A percentile compares a stretch with the other conserved stretches of the same genome.
phyloP scores from a whole-genome alignment of 805 yeast species.

The Saccharomyces paradoxus region DNA sequence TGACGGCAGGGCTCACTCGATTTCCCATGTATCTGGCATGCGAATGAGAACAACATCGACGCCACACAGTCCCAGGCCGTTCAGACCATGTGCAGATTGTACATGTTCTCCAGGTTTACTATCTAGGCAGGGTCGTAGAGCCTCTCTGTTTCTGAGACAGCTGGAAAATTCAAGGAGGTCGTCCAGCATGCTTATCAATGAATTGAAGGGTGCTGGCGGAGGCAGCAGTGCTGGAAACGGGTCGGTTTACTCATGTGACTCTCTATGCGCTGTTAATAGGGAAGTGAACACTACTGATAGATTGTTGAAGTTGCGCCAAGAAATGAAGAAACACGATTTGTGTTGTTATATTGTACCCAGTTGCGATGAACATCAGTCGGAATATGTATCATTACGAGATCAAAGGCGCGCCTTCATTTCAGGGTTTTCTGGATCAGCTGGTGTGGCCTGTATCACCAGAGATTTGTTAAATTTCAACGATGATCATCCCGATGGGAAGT shows the following conservation, averaged over 20 bases:
- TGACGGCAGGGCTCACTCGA: not conserved
- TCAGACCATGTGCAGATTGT: conserved; percentile 60
- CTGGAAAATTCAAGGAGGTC: conserved; percentile 29
- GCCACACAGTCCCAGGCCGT: conserved; percentile 16
- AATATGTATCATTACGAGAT: conserved; percentile 75
- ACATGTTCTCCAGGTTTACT: conserved; percentile 78
- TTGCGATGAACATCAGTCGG: conserved; percentile 91
- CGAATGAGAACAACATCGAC: not conserved
- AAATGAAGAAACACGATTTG: conserved; percentile 55
- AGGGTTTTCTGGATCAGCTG: conserved; percentile 91
- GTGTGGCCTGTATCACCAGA: conserved; percentile 73
- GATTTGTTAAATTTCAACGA: conserved; percentile 34
- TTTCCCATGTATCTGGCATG: not conserved
- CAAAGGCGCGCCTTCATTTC: conserved; percentile 75
- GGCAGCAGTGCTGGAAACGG: conserved; percentile 14
- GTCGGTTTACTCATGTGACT: conserved; percentile 34
- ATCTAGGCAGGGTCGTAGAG: conserved; percentile 57
- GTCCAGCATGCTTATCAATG: conserved; percentile 5
- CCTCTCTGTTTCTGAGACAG: conserved; percentile 37
- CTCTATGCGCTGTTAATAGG: conserved; percentile 31
- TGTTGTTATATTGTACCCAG: conserved; percentile 75
- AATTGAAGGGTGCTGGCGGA: conserved; percentile 10
- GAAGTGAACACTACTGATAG: conserved; percentile 53
- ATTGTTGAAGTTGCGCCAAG: conserved; percentile 48
- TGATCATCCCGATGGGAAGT: conserved; percentile 47